Evolutionary conservation across 164 flowering plant species (phyloP).

Genomic region (Liriodendron chinense): DNA sequence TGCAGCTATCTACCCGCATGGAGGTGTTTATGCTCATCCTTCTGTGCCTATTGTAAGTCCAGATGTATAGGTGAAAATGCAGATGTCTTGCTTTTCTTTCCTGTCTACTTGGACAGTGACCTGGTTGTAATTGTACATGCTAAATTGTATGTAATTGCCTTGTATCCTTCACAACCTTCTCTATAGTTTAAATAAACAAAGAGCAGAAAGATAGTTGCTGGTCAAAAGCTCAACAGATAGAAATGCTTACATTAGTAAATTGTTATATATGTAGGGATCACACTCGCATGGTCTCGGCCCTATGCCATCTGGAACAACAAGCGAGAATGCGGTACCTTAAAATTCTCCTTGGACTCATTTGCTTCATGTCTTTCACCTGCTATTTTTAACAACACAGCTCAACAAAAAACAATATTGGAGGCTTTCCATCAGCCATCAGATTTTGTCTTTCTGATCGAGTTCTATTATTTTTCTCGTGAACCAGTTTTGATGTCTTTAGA

Average conservation of each 20-base stretch:
- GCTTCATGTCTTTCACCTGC: too few relatives aligned
- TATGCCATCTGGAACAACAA: slow-evolving; percentile 40
- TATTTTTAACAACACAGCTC: too few relatives aligned
- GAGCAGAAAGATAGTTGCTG: background rate
- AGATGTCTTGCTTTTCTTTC: background rate
- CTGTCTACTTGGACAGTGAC: background rate
- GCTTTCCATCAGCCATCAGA: too few relatives aligned
- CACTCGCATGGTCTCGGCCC: slow-evolving; percentile 42
- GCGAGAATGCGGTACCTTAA: slow-evolving; percentile 27
- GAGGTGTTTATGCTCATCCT: slow-evolving; percentile 88
- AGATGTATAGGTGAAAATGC: background rate
- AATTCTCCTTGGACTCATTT: background rate
- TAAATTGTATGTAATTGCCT: background rate
- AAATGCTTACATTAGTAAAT: background rate
- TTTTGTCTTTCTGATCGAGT: background rate
- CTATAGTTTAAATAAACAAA: background rate
- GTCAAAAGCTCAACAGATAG: background rate
- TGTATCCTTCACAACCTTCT: background rate
- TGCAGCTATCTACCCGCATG: slow-evolving; percentile 83
- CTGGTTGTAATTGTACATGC: background rate
- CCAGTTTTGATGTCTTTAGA: background rate
- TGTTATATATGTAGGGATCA: slow-evolving; percentile 37
- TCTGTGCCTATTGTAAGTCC: slow-evolving; percentile 70
- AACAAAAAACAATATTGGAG: too few relatives aligned
- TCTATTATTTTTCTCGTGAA: background rate